A percentile compares a stretch with the other conserved stretches of the same genome.
Conservation (phyloP, 176 grass and related monocot genomes). For the Neostapfia colusana region DNA sequence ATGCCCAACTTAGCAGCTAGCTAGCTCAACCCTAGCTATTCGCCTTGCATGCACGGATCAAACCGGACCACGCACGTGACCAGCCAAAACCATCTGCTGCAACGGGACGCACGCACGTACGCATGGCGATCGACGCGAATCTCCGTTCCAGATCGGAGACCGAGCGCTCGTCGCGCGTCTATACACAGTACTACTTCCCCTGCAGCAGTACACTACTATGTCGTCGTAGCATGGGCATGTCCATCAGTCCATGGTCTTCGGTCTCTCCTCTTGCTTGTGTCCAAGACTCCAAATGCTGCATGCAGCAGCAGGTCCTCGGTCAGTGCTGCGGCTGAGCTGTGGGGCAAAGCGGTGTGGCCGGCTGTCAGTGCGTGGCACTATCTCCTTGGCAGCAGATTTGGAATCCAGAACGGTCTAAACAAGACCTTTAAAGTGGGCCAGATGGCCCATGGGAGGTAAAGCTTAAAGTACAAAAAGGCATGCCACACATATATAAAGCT, state of each 20-base stretch:
- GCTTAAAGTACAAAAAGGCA: slow-evolving; percentile 3
- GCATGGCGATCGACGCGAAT: neutral
- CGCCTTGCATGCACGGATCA: neutral
- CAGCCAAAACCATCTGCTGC: neutral
- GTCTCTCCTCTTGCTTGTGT: neutral
- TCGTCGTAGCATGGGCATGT: too few relatives aligned
- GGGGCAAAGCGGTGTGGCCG: neutral
- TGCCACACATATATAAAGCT: neutral
- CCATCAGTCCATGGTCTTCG: neutral
- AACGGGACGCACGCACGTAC: neutral
- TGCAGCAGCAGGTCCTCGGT: neutral
- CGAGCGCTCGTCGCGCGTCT: neutral
- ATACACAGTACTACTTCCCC: neutral
- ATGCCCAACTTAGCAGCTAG: neutral
- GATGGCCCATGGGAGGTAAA: slow-evolving; percentile 27
- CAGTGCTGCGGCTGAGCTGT: neutral
- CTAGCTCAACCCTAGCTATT: neutral
- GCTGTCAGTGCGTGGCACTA: neutral
- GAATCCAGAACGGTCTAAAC: slow-evolving; percentile 47
- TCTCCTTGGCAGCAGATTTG: slow-evolving; percentile 38
- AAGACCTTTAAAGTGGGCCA: slow-evolving; percentile 45
- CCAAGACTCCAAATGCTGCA: neutral
- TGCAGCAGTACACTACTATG: neutral
- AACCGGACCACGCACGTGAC: neutral
- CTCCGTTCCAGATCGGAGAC: neutral